Conservation (phyloP, 306 rosid species). For the Ziziphus jujuba region DNA sequence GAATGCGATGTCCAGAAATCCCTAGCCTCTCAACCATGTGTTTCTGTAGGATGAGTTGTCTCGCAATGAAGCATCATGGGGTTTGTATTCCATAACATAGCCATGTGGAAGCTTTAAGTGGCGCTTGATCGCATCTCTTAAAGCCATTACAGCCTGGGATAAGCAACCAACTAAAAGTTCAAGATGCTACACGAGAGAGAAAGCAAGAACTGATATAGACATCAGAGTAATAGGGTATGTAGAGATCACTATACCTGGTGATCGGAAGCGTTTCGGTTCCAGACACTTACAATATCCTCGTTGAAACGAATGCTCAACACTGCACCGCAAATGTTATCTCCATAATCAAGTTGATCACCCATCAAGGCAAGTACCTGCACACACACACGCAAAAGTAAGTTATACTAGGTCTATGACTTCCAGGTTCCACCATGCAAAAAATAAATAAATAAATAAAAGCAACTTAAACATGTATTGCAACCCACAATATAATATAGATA, state of each 20-base stretch:
- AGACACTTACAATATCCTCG: slow-evolving; percentile 86
- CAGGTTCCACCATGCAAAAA: slow-evolving; percentile 1
- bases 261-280: slow-evolving; percentile 94
- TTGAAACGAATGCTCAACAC: slow-evolving; percentile 93
- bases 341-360: slow-evolving; percentile 87
- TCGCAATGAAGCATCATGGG: slow-evolving; percentile 84
- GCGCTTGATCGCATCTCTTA: slow-evolving; percentile 79
- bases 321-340: slow-evolving; percentile 87
- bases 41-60: slow-evolving; percentile 94
- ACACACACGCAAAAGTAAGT: slow-evolving; percentile 10
- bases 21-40: slow-evolving; percentile 94
- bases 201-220: background rate
- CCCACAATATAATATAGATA: background rate
- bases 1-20: background rate
- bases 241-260: slow-evolving; percentile 53
- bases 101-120: slow-evolving; percentile 89
- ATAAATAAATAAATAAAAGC: too few relatives aligned
- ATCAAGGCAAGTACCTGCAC: slow-evolving; percentile 84
- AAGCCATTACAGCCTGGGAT: slow-evolving; percentile 2
- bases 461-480: background rate
- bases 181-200: background rate
- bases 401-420: background rate
- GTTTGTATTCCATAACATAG: slow-evolving; percentile 94
- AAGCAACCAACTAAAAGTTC: background rate
- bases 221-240: background rate